Percentiles rank a stretch among this genome's conserved stretches.
These are phyloP conservation scores for Candida chauliodis DNA, from an alignment of 805 yeast genomes.

Conservation along the genomic window DNA sequence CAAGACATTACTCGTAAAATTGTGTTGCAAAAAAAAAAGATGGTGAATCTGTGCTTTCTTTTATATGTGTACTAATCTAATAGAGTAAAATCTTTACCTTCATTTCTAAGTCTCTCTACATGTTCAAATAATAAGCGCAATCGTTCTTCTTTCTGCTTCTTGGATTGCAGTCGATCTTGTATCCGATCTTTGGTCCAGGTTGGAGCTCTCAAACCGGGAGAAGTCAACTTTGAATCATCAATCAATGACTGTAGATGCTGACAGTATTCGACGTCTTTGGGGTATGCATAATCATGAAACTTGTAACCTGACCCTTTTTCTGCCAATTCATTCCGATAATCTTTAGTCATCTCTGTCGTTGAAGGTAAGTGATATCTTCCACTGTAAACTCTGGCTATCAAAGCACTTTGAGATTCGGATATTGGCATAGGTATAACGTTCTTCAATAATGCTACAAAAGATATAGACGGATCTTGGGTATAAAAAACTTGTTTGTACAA, in stretches of 20 bases:
- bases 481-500: constrained; percentile 47
- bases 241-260: constrained; percentile 29
- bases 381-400: constrained; percentile 37
- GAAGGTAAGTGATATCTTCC: constrained; percentile 43
- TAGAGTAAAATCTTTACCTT: constrained; percentile 9
- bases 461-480: constrained; percentile 43
- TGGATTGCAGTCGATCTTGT: constrained; percentile 5
- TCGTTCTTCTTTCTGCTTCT: constrained; percentile 8
- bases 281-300: constrained; percentile 44
- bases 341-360: constrained; percentile 28
- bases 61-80: too few relatives aligned
- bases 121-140: constrained; percentile 9
- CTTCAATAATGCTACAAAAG: constrained; percentile 40
- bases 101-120: constrained; percentile 8
- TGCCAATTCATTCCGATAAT: constrained; percentile 25
- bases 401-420: constrained; percentile 47
- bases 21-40: constrained; percentile 9
- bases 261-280: constrained; percentile 59
- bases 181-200: constrained; percentile 8
- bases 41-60: neutral
- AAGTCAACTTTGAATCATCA: constrained; percentile 7
- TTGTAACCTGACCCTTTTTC: constrained; percentile 19
- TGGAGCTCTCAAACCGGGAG: constrained; percentile 10
- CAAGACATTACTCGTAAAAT: neutral
- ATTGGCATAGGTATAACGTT: constrained; percentile 50